phyloP scores from a whole-genome alignment of 208 protist genomes.

The Angomonas desouzai region DNA sequence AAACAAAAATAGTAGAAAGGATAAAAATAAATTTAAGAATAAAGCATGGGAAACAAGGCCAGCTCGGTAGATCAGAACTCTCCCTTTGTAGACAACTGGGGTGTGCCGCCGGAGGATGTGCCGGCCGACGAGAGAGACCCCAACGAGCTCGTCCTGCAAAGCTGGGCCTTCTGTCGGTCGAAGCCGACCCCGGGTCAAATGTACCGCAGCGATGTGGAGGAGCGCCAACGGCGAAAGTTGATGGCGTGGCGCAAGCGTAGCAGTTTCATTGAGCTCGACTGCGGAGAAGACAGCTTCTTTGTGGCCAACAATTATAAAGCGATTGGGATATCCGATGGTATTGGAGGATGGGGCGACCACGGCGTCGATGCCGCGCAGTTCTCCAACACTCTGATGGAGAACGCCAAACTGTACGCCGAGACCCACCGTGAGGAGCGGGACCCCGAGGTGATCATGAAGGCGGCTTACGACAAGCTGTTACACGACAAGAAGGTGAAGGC shows the following conservation, averaged over 20 bases:
- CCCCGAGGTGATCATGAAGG: constrained; percentile 78
- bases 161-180: constrained; percentile 89
- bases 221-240: constrained; percentile 55
- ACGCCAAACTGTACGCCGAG: constrained; percentile 85
- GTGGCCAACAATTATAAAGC: constrained; percentile 89
- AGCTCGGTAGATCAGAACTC: constrained; percentile 22
- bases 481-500: constrained; percentile 77
- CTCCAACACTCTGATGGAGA: constrained; percentile 88
- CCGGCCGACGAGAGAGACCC: constrained; percentile 61
- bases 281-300: constrained; percentile 93
- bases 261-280: constrained; percentile 90
- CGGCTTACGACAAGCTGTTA: constrained; percentile 75
- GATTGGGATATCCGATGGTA: constrained; percentile 90
- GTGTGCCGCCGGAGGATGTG: constrained; percentile 65
- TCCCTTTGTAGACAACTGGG: constrained; percentile 38
- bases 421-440: constrained; percentile 75
- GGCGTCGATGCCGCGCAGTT: constrained; percentile 85
- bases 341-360: constrained; percentile 85
- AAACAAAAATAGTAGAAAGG: neutral
- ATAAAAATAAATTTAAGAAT: too few species aligned
- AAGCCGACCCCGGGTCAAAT: constrained; percentile 64
- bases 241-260: constrained; percentile 83
- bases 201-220: constrained; percentile 84
- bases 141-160: constrained; percentile 87
- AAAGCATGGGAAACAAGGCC: constrained; percentile 46